Base-by-base conservation (phyloP, 768 basidiomycete species). In the Lactarius vividus region DNA sequence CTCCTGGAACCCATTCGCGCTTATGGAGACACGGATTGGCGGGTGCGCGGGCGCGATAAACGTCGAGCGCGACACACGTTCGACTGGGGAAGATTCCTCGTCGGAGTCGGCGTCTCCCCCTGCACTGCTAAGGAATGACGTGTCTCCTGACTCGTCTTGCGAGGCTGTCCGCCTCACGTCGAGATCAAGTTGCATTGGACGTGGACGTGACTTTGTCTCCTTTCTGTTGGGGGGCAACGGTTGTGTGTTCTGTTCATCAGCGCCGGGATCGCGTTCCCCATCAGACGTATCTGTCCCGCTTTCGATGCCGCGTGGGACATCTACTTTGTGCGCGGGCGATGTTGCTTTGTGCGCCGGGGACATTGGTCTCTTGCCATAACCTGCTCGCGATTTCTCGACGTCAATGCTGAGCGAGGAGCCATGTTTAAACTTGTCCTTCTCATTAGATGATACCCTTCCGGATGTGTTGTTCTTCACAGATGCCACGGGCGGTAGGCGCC, bases 21-120 rank as follows among this genome's bases (percentile, higher is more conserved):
- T 89, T 78, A 96, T 83, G 18, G 94, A 96, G 75, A 96, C 89
- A n/a, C 92, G 86, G 72, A 96, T 94, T 0, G 92, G 92, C 3
- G 94, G 94, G 33, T 95, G 79, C 3, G 92, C 91, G 44, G 94
- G 94, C 0, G 92, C 90, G 57, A 93, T 91, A 74, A 89, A 90
- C 23, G 92, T 92, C 7, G 89, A 80, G 71, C 83, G 84, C 9
- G 88, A 87, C 13, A 83, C 85, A 52, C 81, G 83, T 73, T 91
- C 85, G 35, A 90, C 84, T 0, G 86, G 84, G 1, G 85, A 84
- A 13, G 84, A 84, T 69, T 89, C 88, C 18, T 69, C 74, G 33
- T 74, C 73, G 0, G 73, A 72, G 29, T 63, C 70, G n/a, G 67
- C 70, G 23, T 67, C 63, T 39, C 72, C 75, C 46, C 72, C 75